phyloP scores from a whole-genome alignment of 169 alveolate species.

The Fabrea salina region DNA sequence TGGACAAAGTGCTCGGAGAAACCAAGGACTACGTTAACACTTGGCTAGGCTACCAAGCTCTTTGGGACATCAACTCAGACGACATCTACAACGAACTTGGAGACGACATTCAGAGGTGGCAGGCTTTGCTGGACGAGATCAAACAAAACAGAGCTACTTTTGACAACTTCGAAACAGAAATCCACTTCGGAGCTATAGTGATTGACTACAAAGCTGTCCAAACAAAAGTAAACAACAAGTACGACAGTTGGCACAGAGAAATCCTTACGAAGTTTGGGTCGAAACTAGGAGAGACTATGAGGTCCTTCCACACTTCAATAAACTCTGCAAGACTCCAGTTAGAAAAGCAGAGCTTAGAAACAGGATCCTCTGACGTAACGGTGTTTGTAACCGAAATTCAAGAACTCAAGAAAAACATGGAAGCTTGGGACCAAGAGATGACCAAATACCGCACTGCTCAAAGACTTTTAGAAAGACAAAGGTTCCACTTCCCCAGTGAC shows the following conservation, averaged over 20 bases:
- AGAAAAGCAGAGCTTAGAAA: constrained; percentile 65
- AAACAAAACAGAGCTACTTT: constrained; percentile 88
- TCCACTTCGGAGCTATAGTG: constrained; percentile 91
- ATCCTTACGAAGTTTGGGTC: constrained; percentile 90
- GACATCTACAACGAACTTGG: constrained; percentile 85
- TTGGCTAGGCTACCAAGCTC: constrained; percentile 94
- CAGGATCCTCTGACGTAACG: constrained; percentile 71
- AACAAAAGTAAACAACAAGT: constrained; percentile 83
- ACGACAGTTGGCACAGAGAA: constrained; percentile 95
- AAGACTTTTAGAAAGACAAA: constrained; percentile 87
- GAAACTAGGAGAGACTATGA: constrained; percentile 80
- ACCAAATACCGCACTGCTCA: constrained; percentile 87
- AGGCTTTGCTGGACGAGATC: constrained; percentile 90
- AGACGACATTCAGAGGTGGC: constrained; percentile 93
- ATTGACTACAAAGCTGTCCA: constrained; percentile 89
- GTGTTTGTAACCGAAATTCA: constrained; percentile 87
- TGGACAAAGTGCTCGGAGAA: constrained; percentile 66
- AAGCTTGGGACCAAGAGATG: constrained; percentile 84
- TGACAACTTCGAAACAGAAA: constrained; percentile 89
- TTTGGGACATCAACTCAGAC: constrained; percentile 93
- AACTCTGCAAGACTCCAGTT: constrained; percentile 60
- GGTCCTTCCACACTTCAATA: constrained; percentile 57
- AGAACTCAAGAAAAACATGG: constrained; percentile 82
- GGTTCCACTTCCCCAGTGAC: constrained; percentile 88
- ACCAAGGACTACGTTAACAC: constrained; percentile 86